These are phyloP conservation scores for Cyclotella kingstonii DNA, from an alignment of 108 stramenopile genomes.

Conservation along the genomic window DNA sequence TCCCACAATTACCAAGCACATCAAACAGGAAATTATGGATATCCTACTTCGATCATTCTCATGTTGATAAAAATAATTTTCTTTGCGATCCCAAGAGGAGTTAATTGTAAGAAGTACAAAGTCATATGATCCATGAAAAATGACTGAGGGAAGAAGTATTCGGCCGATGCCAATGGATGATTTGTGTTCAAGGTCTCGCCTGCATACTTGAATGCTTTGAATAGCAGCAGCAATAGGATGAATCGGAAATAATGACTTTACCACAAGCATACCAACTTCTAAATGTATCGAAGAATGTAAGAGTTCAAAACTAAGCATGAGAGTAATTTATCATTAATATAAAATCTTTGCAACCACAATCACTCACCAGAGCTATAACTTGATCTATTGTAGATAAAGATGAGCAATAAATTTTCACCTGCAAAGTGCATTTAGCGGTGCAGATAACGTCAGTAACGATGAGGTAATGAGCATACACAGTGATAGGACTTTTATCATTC, in stretches of 20 bases:
- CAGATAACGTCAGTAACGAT: neutral
- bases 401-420: slow-evolving; percentile 78
- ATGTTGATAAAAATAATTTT: slow-evolving; percentile 34
- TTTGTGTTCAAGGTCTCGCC: slow-evolving; percentile 42
- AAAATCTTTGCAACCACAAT: neutral
- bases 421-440: neutral
- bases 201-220: slow-evolving; percentile 46
- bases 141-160: slow-evolving; percentile 30
- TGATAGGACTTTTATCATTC: neutral
- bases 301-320: neutral
- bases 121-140: slow-evolving; percentile 44
- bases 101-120: slow-evolving; percentile 24
- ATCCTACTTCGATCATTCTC: slow-evolving; percentile 8
- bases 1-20: slow-evolving; percentile 18
- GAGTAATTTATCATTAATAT: neutral
- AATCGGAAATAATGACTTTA: slow-evolving; percentile 43
- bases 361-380: slow-evolving; percentile 33
- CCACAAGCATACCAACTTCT: slow-evolving; percentile 35
- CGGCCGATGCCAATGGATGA: slow-evolving; percentile 30
- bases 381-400: slow-evolving; percentile 74
- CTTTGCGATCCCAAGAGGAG: slow-evolving; percentile 27
- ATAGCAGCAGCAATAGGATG: slow-evolving; percentile 46
- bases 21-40: slow-evolving; percentile 17
- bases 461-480: neutral
- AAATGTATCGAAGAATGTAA: neutral